Percentiles rank a stretch among this genome's conserved stretches.
These are phyloP conservation scores for Boletus barrowsii DNA, from an alignment of 768 basidiomycete species.

Conservation along the genomic window DNA sequence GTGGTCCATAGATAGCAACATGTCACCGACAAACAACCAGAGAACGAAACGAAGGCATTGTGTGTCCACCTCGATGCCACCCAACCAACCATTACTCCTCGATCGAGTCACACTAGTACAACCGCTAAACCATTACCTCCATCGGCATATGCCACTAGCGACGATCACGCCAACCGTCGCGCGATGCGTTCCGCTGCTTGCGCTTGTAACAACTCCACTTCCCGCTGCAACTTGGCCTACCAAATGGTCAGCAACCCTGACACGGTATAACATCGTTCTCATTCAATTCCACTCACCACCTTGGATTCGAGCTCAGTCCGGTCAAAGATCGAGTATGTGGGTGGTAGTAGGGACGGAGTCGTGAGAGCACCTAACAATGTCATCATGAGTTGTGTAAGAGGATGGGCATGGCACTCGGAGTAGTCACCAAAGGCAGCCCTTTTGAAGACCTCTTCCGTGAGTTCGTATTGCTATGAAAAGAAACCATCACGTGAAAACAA, in stretches of 20 bases:
- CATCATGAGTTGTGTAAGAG: not conserved
- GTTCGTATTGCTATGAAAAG: conserved; percentile 41
- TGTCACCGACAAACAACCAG: too few relatives aligned
- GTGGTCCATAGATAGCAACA: too few relatives aligned
- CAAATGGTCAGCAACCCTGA: not conserved
- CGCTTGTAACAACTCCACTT: conserved; percentile 53
- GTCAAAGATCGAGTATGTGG: conserved; percentile 64
- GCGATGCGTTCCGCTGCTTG: conserved; percentile 46
- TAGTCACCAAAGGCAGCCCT: conserved; percentile 60
- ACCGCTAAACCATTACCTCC: conserved; percentile 23
- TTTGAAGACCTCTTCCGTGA: conserved; percentile 80
- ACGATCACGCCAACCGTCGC: conserved; percentile 28
- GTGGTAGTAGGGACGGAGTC: conserved; percentile 35
- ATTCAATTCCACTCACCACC: conserved; percentile 38
- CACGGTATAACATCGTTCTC: not conserved
- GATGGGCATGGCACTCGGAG: not conserved
- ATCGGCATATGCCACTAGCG: conserved; percentile 29
- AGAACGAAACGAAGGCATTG: too few relatives aligned
- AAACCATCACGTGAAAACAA: not conserved
- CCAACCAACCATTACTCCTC: too few relatives aligned
- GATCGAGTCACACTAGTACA: not conserved
- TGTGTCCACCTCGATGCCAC: too few relatives aligned
- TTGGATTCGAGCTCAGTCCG: conserved; percentile 55
- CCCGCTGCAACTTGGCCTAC: conserved; percentile 56
- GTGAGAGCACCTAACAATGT: conserved; percentile 42